These are phyloP conservation scores for Encephalitozoon cuniculi DNA, from an alignment of 371 early-diverging fungal genomes.

Conservation along the genomic window DNA sequence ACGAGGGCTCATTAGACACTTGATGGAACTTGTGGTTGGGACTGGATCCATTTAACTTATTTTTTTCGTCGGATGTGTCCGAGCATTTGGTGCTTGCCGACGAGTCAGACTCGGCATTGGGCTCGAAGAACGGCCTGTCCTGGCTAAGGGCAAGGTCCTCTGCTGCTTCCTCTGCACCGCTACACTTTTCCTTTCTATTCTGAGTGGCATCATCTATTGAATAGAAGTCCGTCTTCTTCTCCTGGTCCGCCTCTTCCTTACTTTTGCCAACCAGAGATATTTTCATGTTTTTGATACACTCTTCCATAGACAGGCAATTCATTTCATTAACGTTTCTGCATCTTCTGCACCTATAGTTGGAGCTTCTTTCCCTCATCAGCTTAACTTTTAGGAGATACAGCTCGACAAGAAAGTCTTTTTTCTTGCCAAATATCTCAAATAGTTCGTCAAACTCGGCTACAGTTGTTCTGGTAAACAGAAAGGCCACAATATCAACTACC, in stretches of 20 bases:
- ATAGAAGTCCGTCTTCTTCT: neutral
- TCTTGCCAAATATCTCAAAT: conserved; percentile 19
- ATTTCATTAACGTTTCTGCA: neutral
- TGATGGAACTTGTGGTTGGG: neutral
- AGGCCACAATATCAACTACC: conserved; percentile 42
- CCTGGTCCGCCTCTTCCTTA: neutral
- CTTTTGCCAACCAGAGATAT: neutral
- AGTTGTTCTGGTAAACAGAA: conserved; percentile 20
- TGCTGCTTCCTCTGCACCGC: neutral
- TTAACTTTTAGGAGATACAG: conserved; percentile 31
- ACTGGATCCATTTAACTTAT: neutral
- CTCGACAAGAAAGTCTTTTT: conserved; percentile 31
- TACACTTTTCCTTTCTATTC: neutral
- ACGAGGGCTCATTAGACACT: neutral
- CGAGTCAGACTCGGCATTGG: neutral
- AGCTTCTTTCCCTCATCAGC: neutral
- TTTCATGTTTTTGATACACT: neutral
- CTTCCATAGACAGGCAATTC: neutral
- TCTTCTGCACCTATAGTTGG: neutral
- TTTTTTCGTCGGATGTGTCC: neutral
- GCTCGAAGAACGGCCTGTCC: neutral
- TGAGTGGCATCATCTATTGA: neutral
- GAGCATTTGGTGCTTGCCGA: neutral
- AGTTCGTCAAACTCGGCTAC: conserved; percentile 16
- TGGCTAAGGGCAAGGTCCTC: neutral